These are phyloP conservation scores for Ophiocordyceps unilateralis DNA, from an alignment of 2,329 filamentous ascomycete species.

Conservation along the genomic window DNA sequence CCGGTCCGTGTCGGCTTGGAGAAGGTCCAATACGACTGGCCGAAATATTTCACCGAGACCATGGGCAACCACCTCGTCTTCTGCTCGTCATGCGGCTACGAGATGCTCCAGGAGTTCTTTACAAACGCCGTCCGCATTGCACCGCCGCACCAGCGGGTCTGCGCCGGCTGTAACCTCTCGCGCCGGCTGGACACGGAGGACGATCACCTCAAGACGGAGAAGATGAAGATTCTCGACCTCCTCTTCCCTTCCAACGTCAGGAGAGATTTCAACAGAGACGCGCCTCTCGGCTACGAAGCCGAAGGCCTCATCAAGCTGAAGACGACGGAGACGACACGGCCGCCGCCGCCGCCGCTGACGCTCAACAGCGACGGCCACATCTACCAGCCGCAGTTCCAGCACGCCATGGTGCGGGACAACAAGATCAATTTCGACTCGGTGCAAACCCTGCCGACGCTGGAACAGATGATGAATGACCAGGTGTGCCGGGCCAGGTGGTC, in stretches of 20 bases:
- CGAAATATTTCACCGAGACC: conserved; percentile 7
- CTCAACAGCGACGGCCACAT: conserved; percentile 5
- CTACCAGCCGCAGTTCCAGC: conserved; percentile 1
- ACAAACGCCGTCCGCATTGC: background rate
- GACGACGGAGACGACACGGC: conserved; percentile 4
- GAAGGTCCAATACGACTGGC: conserved; percentile 6
- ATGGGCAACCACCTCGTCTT: conserved; percentile 11
- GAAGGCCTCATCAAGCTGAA: conserved; percentile 7
- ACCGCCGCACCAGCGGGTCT: conserved; percentile 7
- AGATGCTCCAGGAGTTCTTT: conserved; percentile 15
- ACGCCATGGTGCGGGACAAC: conserved; percentile 8
- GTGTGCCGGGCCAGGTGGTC: background rate
- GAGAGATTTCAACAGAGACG: conserved; percentile 12
- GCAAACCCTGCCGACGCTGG: conserved; percentile 11
- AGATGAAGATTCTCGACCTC: conserved; percentile 3
- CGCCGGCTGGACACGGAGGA: conserved; percentile 11
- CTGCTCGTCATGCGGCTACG: conserved; percentile 18
- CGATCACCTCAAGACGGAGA: conserved; percentile 11
- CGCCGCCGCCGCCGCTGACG: background rate
- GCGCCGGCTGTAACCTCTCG: conserved; percentile 14
- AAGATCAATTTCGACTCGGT: conserved; percentile 14
- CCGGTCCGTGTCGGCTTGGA: conserved; percentile 12
- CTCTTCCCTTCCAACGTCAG: conserved; percentile 13
- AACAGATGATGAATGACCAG: conserved; percentile 3
- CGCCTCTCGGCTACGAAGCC: conserved; percentile 9